These are phyloP conservation scores for Alternaria sp. DNA, from an alignment of 2,329 filamentous ascomycete genomes.

Conservation along the genomic window DNA sequence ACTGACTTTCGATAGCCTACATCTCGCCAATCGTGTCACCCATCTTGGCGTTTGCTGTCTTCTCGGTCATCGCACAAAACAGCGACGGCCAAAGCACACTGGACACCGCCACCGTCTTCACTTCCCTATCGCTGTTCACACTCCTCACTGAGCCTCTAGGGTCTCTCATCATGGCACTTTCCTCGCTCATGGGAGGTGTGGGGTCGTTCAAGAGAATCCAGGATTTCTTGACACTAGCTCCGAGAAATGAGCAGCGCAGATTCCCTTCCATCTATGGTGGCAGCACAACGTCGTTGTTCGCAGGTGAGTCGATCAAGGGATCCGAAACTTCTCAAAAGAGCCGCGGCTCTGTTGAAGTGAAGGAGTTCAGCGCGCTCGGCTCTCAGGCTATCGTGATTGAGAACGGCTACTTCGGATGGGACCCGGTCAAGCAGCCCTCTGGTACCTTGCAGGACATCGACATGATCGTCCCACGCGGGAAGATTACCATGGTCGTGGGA, in stretches of 20 bases:
- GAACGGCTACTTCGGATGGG: slow-evolving; percentile 57
- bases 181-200: slow-evolving; percentile 53
- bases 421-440: slow-evolving; percentile 47
- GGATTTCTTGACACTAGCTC: slow-evolving; percentile 48
- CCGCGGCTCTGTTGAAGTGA: slow-evolving; percentile 24
- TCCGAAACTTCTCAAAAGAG: slow-evolving; percentile 34
- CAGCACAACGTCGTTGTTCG: slow-evolving; percentile 26
- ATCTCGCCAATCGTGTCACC: slow-evolving; percentile 48
- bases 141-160: slow-evolving; percentile 55
- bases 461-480: slow-evolving; percentile 50
- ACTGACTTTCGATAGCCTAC: slow-evolving; percentile 29
- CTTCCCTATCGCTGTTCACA: slow-evolving; percentile 56
- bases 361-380: slow-evolving; percentile 25
- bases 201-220: slow-evolving; percentile 57
- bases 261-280: slow-evolving; percentile 26
- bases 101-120: slow-evolving; percentile 53
- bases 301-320: slow-evolving; percentile 34
- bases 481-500: slow-evolving; percentile 57
- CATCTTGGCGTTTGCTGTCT: slow-evolving; percentile 55
- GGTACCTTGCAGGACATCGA: slow-evolving; percentile 50
- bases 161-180: slow-evolving; percentile 54
- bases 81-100: slow-evolving; percentile 41
- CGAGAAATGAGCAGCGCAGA: slow-evolving; percentile 27
- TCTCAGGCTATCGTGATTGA: slow-evolving; percentile 49
- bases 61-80: slow-evolving; percentile 49